Base-by-base conservation (phyloP, 257 asterid species). In the Solanum medicagineum region DNA sequence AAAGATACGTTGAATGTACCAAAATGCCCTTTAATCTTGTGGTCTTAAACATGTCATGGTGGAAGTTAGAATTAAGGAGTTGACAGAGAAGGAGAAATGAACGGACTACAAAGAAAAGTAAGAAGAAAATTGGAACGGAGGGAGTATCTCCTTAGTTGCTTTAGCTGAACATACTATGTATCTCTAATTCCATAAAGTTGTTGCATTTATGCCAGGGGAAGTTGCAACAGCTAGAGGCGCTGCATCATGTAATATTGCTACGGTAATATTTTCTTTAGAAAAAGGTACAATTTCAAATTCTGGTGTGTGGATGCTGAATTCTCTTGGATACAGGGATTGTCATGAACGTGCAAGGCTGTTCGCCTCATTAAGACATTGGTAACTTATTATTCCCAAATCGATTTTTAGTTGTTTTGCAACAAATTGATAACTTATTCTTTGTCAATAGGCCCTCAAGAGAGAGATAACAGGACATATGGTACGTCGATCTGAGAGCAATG, bases 171-270 rank as follows among this genome's bases (percentile, higher is more conserved):
- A 19, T 69, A n/a, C 17, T 59, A 59, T 59, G 60, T 14, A 11
- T n/a, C 51, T 24, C 42, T 81, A 49, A 20, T 84, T 87, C 57
- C 16, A 49, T 81, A 24, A 24, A 40, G 9, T 42, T 77, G 17
- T 80, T 53, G 57, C 47, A 22, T 77, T 36, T 84, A 42, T 89
- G 77, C 40, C 84, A 92, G 95, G 94, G 51, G 95, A 93, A 87
- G 89, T 89, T 81, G 94, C 94, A 69, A 93, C 95, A 10, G 94
- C 97, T 29, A 92, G 88, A 89, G 94, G 91, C 70, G 91, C 94
- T 16, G 91, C 93, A 14, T 83, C 92, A 19, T 84, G 95, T 86
- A 10, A 91, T 82, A 86, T 89, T 55, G 92, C 91, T 55, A 90
- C 91, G 95, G 95, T 93, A 90, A 16, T 22, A 42, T 44, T 83